These are phyloP conservation scores for Fistulifera solaris DNA, from an alignment of 108 stramenopile genomes.

Conservation along the genomic window DNA sequence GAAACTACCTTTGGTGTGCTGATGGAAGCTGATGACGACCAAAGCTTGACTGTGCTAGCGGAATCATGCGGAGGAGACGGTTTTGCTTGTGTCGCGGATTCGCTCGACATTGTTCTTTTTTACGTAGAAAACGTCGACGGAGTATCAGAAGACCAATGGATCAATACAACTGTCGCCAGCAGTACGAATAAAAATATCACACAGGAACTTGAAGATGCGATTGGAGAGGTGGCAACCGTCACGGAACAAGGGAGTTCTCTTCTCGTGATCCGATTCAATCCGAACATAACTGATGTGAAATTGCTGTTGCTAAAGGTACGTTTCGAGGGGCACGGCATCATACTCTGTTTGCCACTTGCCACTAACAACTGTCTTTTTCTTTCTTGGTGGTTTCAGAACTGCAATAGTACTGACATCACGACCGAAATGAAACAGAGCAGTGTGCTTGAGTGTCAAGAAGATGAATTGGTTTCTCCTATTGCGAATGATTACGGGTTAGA, in stretches of 20 bases:
- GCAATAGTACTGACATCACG: neutral
- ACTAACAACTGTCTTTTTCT: too few relatives aligned
- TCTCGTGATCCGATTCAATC: conserved; percentile 16
- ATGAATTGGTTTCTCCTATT: neutral
- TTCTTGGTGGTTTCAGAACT: too few relatives aligned
- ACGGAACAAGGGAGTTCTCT: conserved; percentile 6
- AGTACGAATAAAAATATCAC: neutral
- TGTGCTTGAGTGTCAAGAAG: neutral
- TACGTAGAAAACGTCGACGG: neutral
- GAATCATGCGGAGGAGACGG: neutral
- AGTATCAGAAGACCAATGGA: neutral
- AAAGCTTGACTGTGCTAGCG: neutral
- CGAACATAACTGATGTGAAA: conserved; percentile 6
- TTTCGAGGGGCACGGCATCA: too few relatives aligned
- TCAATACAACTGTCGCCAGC: neutral
- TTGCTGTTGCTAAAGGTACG: neutral
- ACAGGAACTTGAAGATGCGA: neutral
- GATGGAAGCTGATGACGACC: too few relatives aligned
- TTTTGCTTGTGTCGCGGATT: conserved; percentile 1
- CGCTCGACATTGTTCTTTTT: conserved; percentile 1
- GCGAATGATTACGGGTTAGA: conserved; percentile 9
- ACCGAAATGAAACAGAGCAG: neutral
- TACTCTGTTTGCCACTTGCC: neutral
- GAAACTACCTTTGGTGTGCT: too few relatives aligned
- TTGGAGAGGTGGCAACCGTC: conserved; percentile 3